Base-by-base conservation (phyloP, 139 green algal species). In the Asterochloris erici region DNA sequence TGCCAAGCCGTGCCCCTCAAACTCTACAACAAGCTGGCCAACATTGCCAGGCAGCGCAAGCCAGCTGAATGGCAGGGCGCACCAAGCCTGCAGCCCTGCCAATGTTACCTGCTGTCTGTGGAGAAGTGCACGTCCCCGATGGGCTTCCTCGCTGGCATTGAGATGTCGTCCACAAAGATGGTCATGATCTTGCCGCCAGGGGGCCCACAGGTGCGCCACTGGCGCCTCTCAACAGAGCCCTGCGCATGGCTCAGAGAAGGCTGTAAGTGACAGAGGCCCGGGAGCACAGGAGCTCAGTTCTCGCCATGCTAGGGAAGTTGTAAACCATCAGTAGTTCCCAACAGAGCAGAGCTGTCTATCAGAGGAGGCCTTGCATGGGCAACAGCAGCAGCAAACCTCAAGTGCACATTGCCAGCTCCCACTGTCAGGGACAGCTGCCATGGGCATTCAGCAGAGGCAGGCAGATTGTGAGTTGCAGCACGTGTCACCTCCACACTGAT, bases 101-200 rank as follows among this genome's bases (percentile, higher is more conserved):
- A 27, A n/a, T 21, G 69, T n/a, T 62, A 87, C 87, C 84, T 77
- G 12, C 87, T 90, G 87, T 98, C 96, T 26, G 94, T 87, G 16
- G 98, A 88, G 78, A 92, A 93, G 88, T 98, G 97, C 91, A 98
- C 94, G 88, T 99, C 95, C 12, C 95, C 96, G 79, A 98, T 96
- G 73, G 95, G 96, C 89, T 98, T 98, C 78, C 98, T 95, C 63
- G 84, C 83, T 14, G 96, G 96, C 96, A 98, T 98, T 78, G 85
- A 92, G 74, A 98, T 90, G 88, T 99, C 96, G 79, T 99, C 96
- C 9, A 99, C 84, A 78, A 98, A 98, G 38, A 98, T 83, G 63
- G 87, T 92, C 91, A 98, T 95, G 70, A 85, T 85, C 88, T 96
- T 96, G 81, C 96, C 96, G 63, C 91, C 90, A 47, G 94, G 92